These are phyloP conservation scores for Exserohilum turcica DNA, from an alignment of 2,329 filamentous ascomycete genomes.

Conservation along the genomic window DNA sequence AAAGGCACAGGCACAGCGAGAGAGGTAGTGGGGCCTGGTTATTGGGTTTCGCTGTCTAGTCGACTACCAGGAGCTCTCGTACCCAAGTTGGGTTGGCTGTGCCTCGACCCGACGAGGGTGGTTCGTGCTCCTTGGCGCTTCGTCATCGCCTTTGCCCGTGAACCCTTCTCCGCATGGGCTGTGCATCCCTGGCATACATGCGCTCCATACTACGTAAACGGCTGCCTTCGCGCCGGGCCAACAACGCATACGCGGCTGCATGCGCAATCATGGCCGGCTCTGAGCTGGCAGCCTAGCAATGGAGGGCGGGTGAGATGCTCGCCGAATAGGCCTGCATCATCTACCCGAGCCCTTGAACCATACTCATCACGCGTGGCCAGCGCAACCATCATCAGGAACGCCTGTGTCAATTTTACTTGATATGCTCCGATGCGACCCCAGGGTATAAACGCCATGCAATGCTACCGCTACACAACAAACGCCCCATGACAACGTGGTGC, in stretches of 20 bases:
- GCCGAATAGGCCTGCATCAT: slow-evolving; percentile 21
- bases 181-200: slow-evolving; percentile 1
- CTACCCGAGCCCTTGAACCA: slow-evolving; percentile 15
- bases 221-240: slow-evolving; percentile 24
- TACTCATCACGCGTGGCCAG: slow-evolving; percentile 42
- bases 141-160: slow-evolving; percentile 35
- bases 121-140: slow-evolving; percentile 29
- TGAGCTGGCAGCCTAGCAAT: slow-evolving; percentile 33
- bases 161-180: slow-evolving; percentile 4
- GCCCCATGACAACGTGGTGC: slow-evolving; percentile 14
- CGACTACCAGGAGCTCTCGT: slow-evolving; percentile 21
- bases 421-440: slow-evolving; percentile 24
- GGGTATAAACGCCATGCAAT: slow-evolving; percentile 44
- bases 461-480: slow-evolving; percentile 31
- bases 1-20: slow-evolving; percentile 5
- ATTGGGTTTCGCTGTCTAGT: slow-evolving; percentile 13
- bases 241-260: slow-evolving; percentile 46
- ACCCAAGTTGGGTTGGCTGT: slow-evolving; percentile 3
- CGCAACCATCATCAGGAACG: slow-evolving; percentile 41
- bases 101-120: slow-evolving; percentile 22
- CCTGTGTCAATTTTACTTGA: slow-evolving; percentile 41
- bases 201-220: slow-evolving; percentile 11
- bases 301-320: slow-evolving; percentile 22
- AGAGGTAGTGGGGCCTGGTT: slow-evolving; percentile 7
- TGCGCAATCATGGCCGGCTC: slow-evolving; percentile 28